These are phyloP conservation scores for Magnolia sinica DNA, from an alignment of 164 flowering plant species.

Conservation along the genomic window DNA sequence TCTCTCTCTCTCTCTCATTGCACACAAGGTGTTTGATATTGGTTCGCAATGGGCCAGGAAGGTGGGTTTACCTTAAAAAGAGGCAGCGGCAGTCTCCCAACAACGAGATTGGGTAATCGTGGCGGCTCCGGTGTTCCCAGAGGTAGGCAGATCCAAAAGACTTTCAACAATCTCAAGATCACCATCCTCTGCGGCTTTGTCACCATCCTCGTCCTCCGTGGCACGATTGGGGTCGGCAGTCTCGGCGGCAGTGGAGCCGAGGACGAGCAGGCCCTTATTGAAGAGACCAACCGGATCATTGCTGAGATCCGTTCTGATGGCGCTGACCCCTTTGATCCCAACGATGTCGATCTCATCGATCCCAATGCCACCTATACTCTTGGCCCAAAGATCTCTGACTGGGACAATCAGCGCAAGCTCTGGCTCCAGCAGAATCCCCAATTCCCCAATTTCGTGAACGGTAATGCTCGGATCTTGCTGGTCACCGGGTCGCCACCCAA, in stretches of 20 bases:
- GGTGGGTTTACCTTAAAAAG: background rate
- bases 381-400: conserved; percentile 60
- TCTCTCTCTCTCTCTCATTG: too few species aligned
- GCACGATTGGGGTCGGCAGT: conserved; percentile 76
- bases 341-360: too few species aligned
- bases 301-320: conserved; percentile 76
- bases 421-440: conserved; percentile 64
- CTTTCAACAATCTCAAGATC: conserved; percentile 85
- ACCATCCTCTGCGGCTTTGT: conserved; percentile 86
- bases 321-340: conserved; percentile 46
- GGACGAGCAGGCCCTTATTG: conserved; percentile 39
- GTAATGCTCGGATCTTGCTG: conserved; percentile 57
- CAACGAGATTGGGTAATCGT: conserved; percentile 20
- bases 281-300: conserved; percentile 59
- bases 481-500: conserved; percentile 78
- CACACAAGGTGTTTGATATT: too few species aligned
- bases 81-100: conserved; percentile 19
- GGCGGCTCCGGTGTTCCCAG: conserved; percentile 26
- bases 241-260: conserved; percentile 47
- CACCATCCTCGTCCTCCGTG: conserved; percentile 85
- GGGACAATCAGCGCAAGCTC: conserved; percentile 56
- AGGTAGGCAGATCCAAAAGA: conserved; percentile 72
- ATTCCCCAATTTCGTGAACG: conserved; percentile 51
- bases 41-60: background rate
- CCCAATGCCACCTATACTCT: conserved; percentile 56